Percentiles rank a stretch among this genome's conserved stretches.
Conservation (phyloP, 495 filamentous ascomycete species). For the Aspergillus funiculosus region DNA sequence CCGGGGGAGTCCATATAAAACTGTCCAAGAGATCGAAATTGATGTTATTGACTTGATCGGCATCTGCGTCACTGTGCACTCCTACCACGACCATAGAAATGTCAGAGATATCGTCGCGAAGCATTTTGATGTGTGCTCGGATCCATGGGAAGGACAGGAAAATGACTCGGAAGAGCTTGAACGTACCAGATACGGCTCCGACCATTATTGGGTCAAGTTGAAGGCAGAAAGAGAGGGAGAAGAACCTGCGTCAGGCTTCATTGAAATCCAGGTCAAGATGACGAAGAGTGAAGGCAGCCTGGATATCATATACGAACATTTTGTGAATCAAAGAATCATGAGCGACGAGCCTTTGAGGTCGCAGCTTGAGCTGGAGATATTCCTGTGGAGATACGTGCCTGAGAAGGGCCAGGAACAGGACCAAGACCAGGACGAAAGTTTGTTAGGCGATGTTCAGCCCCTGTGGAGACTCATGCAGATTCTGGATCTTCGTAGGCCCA, state of each 20-base stretch:
- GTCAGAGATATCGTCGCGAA: constrained; percentile 13
- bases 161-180: too few relatives aligned
- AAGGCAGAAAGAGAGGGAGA: too few relatives aligned
- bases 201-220: too few relatives aligned
- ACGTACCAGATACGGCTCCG: too few relatives aligned
- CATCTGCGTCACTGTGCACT: constrained; percentile 17
- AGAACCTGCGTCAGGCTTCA: too few relatives aligned
- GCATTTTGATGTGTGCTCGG: constrained; percentile 3
- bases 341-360: neutral
- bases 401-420: neutral
- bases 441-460: neutral
- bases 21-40: constrained; percentile 5
- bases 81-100: constrained; percentile 7
- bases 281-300: too few relatives aligned
- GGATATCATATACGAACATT: too few relatives aligned
- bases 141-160: too few relatives aligned
- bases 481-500: neutral
- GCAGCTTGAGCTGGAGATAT: neutral
- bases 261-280: too few relatives aligned
- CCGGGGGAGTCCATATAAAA: neutral
- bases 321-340: too few relatives aligned
- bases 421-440: neutral
- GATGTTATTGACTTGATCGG: constrained; percentile 20
- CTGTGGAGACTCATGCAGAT: neutral
- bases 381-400: neutral